A percentile compares a stretch with the other conserved stretches of the same genome.
These are phyloP conservation scores for Barnettozyma pratensis DNA, from an alignment of 805 yeast species.

Conservation along the genomic window DNA sequence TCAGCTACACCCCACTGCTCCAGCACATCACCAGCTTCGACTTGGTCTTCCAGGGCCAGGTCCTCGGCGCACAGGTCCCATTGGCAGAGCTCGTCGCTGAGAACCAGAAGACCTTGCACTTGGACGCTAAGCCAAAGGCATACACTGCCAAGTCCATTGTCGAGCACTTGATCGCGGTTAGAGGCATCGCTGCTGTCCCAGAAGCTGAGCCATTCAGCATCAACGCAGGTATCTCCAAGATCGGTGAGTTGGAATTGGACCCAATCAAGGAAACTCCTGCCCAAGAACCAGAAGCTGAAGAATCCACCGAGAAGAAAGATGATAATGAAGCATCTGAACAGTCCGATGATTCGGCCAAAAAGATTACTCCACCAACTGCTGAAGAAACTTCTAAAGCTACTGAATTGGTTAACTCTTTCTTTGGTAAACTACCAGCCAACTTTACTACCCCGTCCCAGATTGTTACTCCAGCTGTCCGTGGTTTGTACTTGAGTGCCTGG, in stretches of 20 bases:
- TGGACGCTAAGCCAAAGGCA: conserved; percentile 46
- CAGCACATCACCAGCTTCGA: conserved; percentile 58
- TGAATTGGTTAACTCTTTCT: conserved; percentile 17
- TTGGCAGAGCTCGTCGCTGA: conserved; percentile 23
- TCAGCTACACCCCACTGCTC: conserved; percentile 52
- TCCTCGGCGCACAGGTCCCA: conserved; percentile 25
- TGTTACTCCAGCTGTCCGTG: conserved; percentile 39
- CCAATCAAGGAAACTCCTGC: conserved; percentile 15
- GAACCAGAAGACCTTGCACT: conserved; percentile 28
- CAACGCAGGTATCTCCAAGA: conserved; percentile 45
- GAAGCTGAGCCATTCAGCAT: conserved; percentile 38
- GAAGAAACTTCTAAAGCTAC: conserved; percentile 18
- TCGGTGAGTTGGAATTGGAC: conserved; percentile 36
- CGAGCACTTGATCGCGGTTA: conserved; percentile 56
- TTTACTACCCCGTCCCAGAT: conserved; percentile 13
- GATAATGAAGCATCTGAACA: conserved; percentile 4
- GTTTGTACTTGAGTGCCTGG: conserved; percentile 75
- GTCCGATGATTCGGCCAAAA: conserved; percentile 5
- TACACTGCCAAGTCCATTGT: conserved; percentile 58
- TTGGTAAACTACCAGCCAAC: conserved; percentile 19
- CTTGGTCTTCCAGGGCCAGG: conserved; percentile 34
- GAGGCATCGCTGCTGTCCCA: conserved; percentile 56
- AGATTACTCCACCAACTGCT: conserved; percentile 22
- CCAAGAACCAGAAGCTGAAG: conserved; percentile 12
- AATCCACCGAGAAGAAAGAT: conserved; percentile 4